Evolutionary conservation across 345 rosid genomes (phyloP), one percentile per base, ranked within the genome.

Genomic region (Firmiana major): DNA sequence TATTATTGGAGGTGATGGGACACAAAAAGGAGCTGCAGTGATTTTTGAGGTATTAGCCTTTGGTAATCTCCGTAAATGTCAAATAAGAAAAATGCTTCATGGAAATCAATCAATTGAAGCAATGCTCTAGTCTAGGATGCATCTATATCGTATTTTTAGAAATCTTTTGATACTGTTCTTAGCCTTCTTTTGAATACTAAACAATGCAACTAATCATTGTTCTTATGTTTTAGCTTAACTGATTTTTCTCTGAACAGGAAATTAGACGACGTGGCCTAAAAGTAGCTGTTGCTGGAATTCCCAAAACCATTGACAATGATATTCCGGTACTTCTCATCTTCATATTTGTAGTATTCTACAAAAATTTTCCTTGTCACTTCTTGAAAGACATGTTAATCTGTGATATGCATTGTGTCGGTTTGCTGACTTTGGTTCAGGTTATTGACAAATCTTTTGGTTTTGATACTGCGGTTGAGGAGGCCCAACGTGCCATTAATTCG

Each of bases 361-460:
- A 36, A 34, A 57, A 28, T 16, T 21, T 24, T 71, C 75, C 7
- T 63, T 74, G 54, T 53, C 69, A 54, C 51, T 31, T 51, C 65
- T 73, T 40, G 34, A 31, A 51, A 22, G 21, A 46, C 45, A 26
- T 58, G 7, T 63, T 46, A 78, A 48, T 31, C 60, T 17, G 45
- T 71, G 16, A 22, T 51, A 24, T 65, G 63, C 53, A 70, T 66
- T 75, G 48, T 74, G 31, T 63, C 13, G 38, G 38, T 21, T 79
- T 74, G 17, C 21, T 74, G 45, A 36, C 76, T 72, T 43, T 81
- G 74, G 42, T 80, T 80, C 84, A 94, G 97, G 94, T 94, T 74
- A 94, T 94, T 84, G 98, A 94, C 86, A 92, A 80, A 74, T 92
- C 97, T 59, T 94, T 94, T 79, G 98, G 97, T 79, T 94, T 94